Percentiles rank a stretch among this genome's conserved stretches.
Evolutionary conservation across 2,329 filamentous ascomycete genomes (phyloP).

Genomic region (Chrysoporthe puriensis): DNA sequence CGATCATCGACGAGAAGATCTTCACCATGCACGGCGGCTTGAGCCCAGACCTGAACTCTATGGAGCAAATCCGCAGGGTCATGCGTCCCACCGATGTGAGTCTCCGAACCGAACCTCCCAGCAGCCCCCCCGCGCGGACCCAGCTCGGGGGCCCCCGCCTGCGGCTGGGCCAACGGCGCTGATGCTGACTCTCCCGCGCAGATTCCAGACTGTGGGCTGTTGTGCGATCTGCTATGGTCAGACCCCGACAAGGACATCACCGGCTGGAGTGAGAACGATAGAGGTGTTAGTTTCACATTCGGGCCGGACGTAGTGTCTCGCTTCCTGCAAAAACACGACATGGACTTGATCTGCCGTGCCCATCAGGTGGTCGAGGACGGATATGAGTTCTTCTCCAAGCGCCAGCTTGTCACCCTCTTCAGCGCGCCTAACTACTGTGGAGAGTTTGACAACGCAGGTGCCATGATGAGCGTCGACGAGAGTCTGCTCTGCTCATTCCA

Average conservation of each 20-base stretch:
- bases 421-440: conserved; percentile 99
- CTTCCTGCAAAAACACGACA: conserved; percentile 98
- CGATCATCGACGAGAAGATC: conserved; percentile 99
- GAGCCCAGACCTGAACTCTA: conserved; percentile 96
- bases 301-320: conserved; percentile 95
- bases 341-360: conserved; percentile 98
- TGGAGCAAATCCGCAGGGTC: conserved; percentile 99
- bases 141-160: neutral
- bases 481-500: conserved; percentile 98
- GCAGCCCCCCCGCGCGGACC: neutral
- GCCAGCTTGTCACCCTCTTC: conserved; percentile 95
- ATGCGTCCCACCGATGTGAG: conserved; percentile 99
- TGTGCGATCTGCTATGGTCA: conserved; percentile 98
- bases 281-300: conserved; percentile 98
- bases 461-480: conserved; percentile 99
- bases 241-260: conserved; percentile 99
- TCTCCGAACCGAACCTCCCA: conserved; percentile 35
- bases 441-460: conserved; percentile 98
- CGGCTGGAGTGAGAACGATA: conserved; percentile 98
- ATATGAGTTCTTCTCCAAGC: conserved; percentile 99
- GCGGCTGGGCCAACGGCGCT: neutral
- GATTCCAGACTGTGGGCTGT: conserved; percentile 97
- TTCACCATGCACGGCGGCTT: conserved; percentile 99
- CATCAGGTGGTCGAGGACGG: conserved; percentile 99
- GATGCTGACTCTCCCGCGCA: conserved; percentile 44